A percentile compares a stretch with the other conserved stretches of the same genome.
These are phyloP conservation scores for Cladosporium velox DNA, from an alignment of 2,329 filamentous ascomycete species.

Conservation along the genomic window DNA sequence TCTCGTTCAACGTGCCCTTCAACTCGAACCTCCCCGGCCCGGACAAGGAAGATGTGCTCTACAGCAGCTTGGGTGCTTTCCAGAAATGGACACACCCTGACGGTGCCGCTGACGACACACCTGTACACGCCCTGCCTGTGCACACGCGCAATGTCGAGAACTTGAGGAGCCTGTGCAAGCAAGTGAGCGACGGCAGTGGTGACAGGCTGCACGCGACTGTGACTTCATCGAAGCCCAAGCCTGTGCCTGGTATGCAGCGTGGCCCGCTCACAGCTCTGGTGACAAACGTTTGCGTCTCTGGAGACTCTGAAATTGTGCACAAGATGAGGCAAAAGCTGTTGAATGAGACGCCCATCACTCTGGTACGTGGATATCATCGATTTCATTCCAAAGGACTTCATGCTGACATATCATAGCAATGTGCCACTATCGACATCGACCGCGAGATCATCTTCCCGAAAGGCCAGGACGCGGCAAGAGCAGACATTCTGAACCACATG, in stretches of 20 bases:
- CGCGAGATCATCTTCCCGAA: slow-evolving; percentile 80
- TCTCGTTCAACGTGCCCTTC: slow-evolving; percentile 97
- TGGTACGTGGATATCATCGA: slow-evolving; percentile 65
- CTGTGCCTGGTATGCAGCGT: slow-evolving; percentile 54
- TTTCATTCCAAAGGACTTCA: background rate
- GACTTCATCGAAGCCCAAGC: slow-evolving; percentile 75
- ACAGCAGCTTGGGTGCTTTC: slow-evolving; percentile 84
- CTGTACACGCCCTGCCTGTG: slow-evolving; percentile 86
- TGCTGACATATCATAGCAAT: slow-evolving; percentile 20
- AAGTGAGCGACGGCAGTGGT: slow-evolving; percentile 68
- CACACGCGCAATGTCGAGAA: slow-evolving; percentile 83
- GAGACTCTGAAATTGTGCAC: slow-evolving; percentile 82
- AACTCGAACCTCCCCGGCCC: slow-evolving; percentile 88
- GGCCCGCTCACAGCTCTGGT: slow-evolving; percentile 53
- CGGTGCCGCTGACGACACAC: slow-evolving; percentile 79
- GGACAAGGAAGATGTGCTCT: slow-evolving; percentile 90
- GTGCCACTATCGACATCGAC: slow-evolving; percentile 79
- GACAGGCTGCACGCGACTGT: slow-evolving; percentile 78
- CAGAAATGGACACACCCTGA: slow-evolving; percentile 92
- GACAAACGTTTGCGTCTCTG: slow-evolving; percentile 89
- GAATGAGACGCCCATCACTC: slow-evolving; percentile 86
- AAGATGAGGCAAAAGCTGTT: slow-evolving; percentile 87
- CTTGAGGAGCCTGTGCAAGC: slow-evolving; percentile 76
- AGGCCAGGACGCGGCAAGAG: slow-evolving; percentile 59
- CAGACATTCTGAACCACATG: slow-evolving; percentile 77